phyloP scores from a whole-genome alignment of 352 stramenopile genomes.

The Pythium apleroticum region DNA sequence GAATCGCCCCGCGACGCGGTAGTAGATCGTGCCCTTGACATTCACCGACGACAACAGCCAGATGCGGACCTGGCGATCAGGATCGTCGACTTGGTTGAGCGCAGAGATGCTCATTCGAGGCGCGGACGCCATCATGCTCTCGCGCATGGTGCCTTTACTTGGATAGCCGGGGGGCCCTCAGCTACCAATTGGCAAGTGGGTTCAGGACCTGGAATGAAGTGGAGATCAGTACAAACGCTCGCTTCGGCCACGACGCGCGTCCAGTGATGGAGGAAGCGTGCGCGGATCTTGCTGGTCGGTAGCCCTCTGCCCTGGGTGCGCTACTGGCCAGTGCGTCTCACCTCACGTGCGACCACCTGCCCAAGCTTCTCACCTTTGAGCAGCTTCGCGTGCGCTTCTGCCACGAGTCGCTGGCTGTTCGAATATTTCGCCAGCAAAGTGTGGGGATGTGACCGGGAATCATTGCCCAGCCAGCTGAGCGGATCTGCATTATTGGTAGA shows the following conservation, averaged over 20 bases:
- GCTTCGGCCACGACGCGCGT: background rate
- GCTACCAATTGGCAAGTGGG: background rate
- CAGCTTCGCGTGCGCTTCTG: background rate
- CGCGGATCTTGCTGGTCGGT: background rate
- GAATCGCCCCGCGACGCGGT: constrained; percentile 71
- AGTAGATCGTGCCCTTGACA: constrained; percentile 57
- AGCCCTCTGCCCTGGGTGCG: background rate
- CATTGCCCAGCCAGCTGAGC: background rate
- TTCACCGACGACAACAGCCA: constrained; percentile 65
- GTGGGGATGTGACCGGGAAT: background rate
- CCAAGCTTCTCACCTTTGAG: background rate
- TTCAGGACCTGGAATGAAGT: background rate
- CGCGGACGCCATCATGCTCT: constrained; percentile 22
- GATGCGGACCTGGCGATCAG: constrained; percentile 54
- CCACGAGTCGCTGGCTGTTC: background rate
- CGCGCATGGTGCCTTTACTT: constrained; percentile 31
- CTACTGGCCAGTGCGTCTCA: background rate
- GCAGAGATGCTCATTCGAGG: constrained; percentile 54
- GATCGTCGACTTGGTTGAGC: constrained; percentile 46
- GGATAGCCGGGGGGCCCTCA: background rate
- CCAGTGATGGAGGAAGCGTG: background rate
- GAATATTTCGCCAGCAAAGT: constrained; percentile 4
- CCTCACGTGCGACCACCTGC: background rate
- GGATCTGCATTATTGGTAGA: background rate
- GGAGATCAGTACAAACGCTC: background rate